These are phyloP conservation scores for Aureobasidium sp. DNA, from an alignment of 2,329 filamentous ascomycete species.

Conservation along the genomic window DNA sequence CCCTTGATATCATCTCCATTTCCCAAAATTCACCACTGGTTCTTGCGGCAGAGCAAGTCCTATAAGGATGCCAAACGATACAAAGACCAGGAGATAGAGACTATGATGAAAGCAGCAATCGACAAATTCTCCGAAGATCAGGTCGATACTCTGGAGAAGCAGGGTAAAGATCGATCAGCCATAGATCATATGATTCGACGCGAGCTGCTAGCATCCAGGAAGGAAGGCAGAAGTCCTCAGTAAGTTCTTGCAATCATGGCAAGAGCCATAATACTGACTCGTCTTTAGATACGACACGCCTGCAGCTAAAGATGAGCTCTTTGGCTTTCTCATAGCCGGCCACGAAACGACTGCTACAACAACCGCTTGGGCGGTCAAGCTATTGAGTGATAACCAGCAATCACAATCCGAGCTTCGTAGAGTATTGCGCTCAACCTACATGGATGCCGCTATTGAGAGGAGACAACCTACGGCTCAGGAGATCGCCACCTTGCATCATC, in stretches of 20 bases:
- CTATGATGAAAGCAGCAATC: conserved; percentile 29
- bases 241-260: conserved; percentile 10
- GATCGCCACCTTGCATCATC: conserved; percentile 27
- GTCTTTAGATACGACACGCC: conserved; percentile 22
- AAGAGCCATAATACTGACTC: not conserved
- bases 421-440: conserved; percentile 26
- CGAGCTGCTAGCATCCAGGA: conserved; percentile 29
- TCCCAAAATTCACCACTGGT: conserved; percentile 23
- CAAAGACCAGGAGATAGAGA: conserved; percentile 30
- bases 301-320: conserved; percentile 25
- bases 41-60: conserved; percentile 16
- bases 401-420: conserved; percentile 33
- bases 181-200: conserved; percentile 33
- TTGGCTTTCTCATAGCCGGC: conserved; percentile 35
- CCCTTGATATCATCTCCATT: conserved; percentile 21
- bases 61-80: conserved; percentile 14
- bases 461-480: conserved; percentile 27
- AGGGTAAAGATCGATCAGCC: conserved; percentile 26
- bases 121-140: conserved; percentile 21
- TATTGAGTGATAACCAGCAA: conserved; percentile 29
- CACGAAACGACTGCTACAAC: conserved; percentile 42
- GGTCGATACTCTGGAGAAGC: conserved; percentile 23
- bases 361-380: conserved; percentile 36
- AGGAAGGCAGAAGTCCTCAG: conserved; percentile 26
- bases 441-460: conserved; percentile 17